Percentiles rank a stretch among this genome's conserved stretches.
phyloP scores from a whole-genome alignment of 306 rosid species.

The Albizia julibrissin region DNA sequence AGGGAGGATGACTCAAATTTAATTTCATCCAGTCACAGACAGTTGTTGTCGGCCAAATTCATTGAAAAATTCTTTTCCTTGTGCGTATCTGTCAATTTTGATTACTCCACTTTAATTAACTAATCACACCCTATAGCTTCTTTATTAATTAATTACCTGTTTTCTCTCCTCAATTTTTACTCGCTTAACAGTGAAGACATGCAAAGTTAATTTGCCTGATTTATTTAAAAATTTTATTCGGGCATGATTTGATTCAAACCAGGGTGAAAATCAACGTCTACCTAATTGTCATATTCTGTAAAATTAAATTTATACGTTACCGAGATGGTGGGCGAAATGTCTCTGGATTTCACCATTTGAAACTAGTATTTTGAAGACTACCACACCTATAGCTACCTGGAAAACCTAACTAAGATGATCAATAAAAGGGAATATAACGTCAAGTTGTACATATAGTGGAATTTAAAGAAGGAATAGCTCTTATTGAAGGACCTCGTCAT shows the following conservation, averaged over 20 bases:
- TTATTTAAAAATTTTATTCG: not conserved
- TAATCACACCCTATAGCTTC: not conserved
- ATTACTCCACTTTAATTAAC: not conserved
- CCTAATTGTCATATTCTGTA: not conserved
- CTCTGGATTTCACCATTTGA: not conserved
- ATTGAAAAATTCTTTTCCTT: constrained; percentile 6
- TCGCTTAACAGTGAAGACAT: not conserved
- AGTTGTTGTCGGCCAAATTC: constrained; percentile 43
- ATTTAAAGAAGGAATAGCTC: not conserved
- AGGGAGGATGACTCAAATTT: constrained; percentile 32
- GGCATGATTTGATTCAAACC: not conserved
- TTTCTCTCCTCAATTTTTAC: not conserved
- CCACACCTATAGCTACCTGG: not conserved
- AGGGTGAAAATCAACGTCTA: not conserved
- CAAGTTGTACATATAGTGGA: not conserved
- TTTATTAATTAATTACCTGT: not conserved
- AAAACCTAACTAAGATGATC: not conserved
- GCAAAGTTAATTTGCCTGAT: not conserved
- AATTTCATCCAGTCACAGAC: constrained; percentile 35
- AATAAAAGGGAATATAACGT: not conserved
- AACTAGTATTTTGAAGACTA: not conserved
- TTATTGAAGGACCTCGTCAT: not conserved
- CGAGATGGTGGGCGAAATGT: not conserved
- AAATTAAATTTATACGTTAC: not conserved
- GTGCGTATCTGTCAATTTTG: not conserved